A percentile compares a stretch with the other conserved stretches of the same genome.
These are phyloP conservation scores for Chrysophaeum taylorii DNA, from an alignment of 352 stramenopile species.

Conservation along the genomic window DNA sequence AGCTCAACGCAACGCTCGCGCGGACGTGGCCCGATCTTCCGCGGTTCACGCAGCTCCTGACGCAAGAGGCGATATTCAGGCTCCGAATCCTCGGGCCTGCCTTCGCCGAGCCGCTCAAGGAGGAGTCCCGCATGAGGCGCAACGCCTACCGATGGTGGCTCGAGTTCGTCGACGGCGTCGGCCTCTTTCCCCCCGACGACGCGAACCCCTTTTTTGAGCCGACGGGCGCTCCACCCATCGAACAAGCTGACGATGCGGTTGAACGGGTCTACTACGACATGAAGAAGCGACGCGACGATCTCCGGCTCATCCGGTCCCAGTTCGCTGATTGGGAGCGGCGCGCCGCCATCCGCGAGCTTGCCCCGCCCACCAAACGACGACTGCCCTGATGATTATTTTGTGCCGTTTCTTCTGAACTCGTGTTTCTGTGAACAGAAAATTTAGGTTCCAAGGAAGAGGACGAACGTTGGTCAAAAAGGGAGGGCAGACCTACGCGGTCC, in stretches of 20 bases:
- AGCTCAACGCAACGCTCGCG: too few relatives aligned
- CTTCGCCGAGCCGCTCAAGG: slow-evolving; percentile 2
- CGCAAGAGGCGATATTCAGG: background rate
- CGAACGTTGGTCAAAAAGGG: too few relatives aligned
- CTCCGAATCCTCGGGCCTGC: background rate
- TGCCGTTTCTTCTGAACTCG: too few relatives aligned
- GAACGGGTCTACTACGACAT: background rate
- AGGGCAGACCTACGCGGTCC: too few relatives aligned
- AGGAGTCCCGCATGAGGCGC: background rate
- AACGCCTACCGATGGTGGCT: background rate
- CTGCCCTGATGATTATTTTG: too few relatives aligned
- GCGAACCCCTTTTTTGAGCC: background rate
- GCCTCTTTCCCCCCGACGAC: background rate
- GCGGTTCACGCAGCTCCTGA: background rate
- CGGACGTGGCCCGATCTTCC: background rate
- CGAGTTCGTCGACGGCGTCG: background rate
- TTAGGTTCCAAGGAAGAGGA: too few relatives aligned
- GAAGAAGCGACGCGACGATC: background rate
- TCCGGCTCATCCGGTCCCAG: background rate
- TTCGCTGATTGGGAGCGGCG: background rate
- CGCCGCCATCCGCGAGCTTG: too few relatives aligned
- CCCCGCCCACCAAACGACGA: too few relatives aligned
- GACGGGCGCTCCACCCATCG: background rate
- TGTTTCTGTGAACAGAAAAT: too few relatives aligned
- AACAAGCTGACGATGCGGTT: background rate